Evolutionary conservation across 345 rosid genomes (phyloP).

Genomic region (Gossypium ekmanianum): DNA sequence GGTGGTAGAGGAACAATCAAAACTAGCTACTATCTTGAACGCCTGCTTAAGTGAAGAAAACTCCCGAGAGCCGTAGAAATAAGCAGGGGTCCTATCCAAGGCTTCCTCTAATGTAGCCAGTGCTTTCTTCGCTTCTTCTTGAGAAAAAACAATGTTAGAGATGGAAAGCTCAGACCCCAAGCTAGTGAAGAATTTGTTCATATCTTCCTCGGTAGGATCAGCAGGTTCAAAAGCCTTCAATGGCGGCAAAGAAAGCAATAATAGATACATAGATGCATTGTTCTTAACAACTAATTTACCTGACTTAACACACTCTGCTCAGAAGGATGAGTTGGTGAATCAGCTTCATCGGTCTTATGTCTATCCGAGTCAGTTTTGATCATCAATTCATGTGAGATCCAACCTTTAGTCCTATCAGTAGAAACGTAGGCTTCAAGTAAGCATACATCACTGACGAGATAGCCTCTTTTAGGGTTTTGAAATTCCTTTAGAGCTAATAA

Average conservation of each 20-base stretch:
- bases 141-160: background rate
- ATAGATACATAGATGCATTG: background rate
- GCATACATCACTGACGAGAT: slow-evolving; percentile 35
- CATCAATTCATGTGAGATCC: too few relatives aligned
- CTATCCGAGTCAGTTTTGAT: too few relatives aligned
- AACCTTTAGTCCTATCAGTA: background rate
- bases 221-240: background rate
- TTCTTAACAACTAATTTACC: background rate
- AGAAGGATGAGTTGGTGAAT: too few relatives aligned
- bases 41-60: background rate
- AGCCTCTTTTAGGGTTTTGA: slow-evolving; percentile 41
- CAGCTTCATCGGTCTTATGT: too few relatives aligned
- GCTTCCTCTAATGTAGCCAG: background rate
- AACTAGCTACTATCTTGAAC: too few relatives aligned
- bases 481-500: too few relatives aligned
- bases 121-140: background rate
- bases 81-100: background rate
- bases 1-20: background rate
- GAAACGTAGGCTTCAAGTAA: background rate
- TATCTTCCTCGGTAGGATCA: background rate
- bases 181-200: background rate
- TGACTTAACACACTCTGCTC: background rate
- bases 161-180: background rate
- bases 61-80: too few relatives aligned
- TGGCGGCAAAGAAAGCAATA: background rate